These are phyloP conservation scores for Oidiodendron maius DNA, from an alignment of 495 filamentous ascomycete species.

Conservation along the genomic window DNA sequence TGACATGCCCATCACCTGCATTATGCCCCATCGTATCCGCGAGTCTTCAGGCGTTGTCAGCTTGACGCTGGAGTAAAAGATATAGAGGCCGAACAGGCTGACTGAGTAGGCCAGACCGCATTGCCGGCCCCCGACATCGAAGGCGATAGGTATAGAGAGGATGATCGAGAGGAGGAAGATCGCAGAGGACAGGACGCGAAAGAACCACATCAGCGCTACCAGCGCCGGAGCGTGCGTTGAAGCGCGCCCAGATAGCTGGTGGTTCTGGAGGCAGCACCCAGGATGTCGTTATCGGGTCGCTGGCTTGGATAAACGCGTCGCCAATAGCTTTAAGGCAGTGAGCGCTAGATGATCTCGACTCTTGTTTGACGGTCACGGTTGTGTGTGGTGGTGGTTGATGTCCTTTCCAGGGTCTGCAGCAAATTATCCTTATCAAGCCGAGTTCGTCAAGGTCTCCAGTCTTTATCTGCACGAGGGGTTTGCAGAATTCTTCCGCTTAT, in stretches of 20 bases:
- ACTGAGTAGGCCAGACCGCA: constrained; percentile 91
- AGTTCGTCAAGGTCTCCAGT: no score
- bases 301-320: no score
- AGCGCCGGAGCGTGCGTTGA: constrained; percentile 23
- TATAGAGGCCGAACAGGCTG: constrained; percentile 79
- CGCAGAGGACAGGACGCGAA: constrained; percentile 64
- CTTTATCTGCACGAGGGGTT: no score
- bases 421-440: no score
- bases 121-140: constrained; percentile 93
- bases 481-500: no score
- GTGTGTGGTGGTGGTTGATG: no score
- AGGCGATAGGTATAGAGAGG: constrained; percentile 88
- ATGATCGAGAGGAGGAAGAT: constrained; percentile 84
- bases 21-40: constrained; percentile 62
- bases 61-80: constrained; percentile 74
- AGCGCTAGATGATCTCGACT: no score
- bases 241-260: constrained; percentile 19
- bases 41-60: constrained; percentile 76
- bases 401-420: no score
- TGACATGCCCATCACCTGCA: constrained; percentile 57
- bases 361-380: no score
- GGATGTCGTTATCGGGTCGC: no score
- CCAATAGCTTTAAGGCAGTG: no score
- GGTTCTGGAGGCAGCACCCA: neutral
- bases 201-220: constrained; percentile 50